A percentile compares a stretch with the other conserved stretches of the same genome.
These are phyloP conservation scores for Suhomyces coccinellae DNA, from an alignment of 1,139 yeast genomes.

Conservation along the genomic window DNA sequence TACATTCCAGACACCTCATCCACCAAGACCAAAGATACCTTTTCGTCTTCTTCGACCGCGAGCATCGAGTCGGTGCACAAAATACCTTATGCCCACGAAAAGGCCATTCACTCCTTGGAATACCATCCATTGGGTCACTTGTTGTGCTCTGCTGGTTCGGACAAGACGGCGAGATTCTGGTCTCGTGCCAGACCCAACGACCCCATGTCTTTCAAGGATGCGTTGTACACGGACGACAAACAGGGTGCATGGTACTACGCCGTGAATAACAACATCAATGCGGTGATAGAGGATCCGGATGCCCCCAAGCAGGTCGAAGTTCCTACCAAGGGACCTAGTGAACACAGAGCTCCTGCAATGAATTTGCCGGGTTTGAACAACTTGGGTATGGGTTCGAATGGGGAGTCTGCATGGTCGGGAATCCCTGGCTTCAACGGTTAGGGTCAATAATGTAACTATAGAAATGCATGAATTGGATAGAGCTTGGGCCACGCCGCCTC, in stretches of 20 bases:
- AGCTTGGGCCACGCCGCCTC: too few relatives aligned
- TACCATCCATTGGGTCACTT: conserved; percentile 95
- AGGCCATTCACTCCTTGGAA: conserved; percentile 84
- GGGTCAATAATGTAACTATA: not conserved
- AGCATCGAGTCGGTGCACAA: conserved; percentile 53
- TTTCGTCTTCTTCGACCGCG: conserved; percentile 7
- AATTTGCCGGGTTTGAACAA: conserved; percentile 30
- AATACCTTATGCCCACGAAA: conserved; percentile 92
- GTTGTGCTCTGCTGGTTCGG: conserved; percentile 90
- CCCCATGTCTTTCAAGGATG: conserved; percentile 78
- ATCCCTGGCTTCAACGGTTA: conserved; percentile 25
- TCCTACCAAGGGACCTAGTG: conserved; percentile 1
- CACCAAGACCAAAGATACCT: conserved; percentile 9
- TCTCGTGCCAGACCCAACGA: conserved; percentile 90
- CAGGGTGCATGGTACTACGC: conserved; percentile 74
- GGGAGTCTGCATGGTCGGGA: conserved; percentile 12
- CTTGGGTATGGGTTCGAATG: conserved; percentile 7
- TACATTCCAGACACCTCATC: conserved; percentile 34
- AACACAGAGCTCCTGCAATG: conserved; percentile 8
- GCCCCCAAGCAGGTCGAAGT: conserved; percentile 4
- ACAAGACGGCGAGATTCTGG: conserved; percentile 94
- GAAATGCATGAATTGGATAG: not conserved
- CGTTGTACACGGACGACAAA: conserved; percentile 72
- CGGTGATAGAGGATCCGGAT: conserved; percentile 43
- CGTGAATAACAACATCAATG: conserved; percentile 65